phyloP scores from a whole-genome alignment of 1,139 yeast genomes.

The Suhomyces chickasaworum region DNA sequence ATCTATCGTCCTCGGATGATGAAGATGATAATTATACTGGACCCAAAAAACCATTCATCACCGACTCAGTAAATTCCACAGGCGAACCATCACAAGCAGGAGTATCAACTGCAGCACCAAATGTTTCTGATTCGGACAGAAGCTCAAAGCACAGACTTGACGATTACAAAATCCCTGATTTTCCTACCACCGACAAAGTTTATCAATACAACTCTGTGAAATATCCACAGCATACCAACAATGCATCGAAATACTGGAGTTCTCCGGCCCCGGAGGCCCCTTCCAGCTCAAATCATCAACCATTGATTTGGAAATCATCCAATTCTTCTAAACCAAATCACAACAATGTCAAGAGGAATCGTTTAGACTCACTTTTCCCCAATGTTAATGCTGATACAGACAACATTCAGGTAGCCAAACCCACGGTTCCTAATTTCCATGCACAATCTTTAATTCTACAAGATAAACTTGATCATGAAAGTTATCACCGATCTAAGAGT shows the following conservation, averaged over 20 bases:
- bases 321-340: not conserved
- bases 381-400: not conserved
- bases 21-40: not conserved
- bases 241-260: not conserved
- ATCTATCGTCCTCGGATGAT: conserved; percentile 12
- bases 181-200: not conserved
- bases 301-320: not conserved
- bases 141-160: not conserved
- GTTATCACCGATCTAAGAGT: not conserved
- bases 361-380: not conserved
- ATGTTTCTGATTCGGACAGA: not conserved
- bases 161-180: not conserved
- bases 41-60: not conserved
- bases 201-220: not conserved
- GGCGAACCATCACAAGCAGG: not conserved
- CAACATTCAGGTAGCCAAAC: not conserved
- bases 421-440: not conserved
- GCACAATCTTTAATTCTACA: not conserved
- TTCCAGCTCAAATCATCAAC: not conserved
- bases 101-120: not conserved
- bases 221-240: not conserved
- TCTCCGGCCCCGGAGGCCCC: not conserved
- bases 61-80: not conserved
- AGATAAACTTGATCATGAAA: not conserved
- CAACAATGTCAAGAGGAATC: not conserved